phyloP scores from a whole-genome alignment of 2,329 filamentous ascomycete genomes.

The Claviceps pusilla region DNA sequence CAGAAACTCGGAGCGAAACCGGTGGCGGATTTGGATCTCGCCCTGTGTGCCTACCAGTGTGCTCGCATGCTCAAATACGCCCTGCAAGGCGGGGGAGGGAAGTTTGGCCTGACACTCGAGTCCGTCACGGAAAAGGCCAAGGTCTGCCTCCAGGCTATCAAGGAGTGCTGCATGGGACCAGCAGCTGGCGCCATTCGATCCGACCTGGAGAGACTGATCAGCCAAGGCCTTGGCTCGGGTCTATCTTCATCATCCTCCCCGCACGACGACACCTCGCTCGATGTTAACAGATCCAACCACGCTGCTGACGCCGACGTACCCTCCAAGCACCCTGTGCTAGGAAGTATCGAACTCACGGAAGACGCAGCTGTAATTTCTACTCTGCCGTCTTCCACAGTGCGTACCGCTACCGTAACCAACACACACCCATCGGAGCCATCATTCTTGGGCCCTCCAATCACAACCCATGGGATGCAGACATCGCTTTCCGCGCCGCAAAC shows the following conservation, averaged over 20 bases:
- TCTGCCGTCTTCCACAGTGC: not conserved
- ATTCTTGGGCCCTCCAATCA: not conserved
- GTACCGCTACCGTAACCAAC: not conserved
- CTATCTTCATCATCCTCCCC: constrained; percentile 7
- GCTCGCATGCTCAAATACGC: constrained; percentile 37
- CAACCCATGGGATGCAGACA: not conserved
- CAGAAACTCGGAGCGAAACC: constrained; percentile 36
- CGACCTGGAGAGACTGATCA: constrained; percentile 37
- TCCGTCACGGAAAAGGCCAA: constrained; percentile 33
- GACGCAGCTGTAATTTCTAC: constrained; percentile 13
- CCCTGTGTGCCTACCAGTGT: constrained; percentile 41
- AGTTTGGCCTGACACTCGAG: constrained; percentile 29
- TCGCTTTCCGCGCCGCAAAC: not conserved
- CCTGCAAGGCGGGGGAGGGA: constrained; percentile 28
- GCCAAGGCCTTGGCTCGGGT: constrained; percentile 24
- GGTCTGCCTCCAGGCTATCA: constrained; percentile 36
- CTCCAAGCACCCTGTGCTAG: constrained; percentile 7
- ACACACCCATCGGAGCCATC: not conserved
- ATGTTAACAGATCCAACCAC: not conserved
- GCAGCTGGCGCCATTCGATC: constrained; percentile 31
- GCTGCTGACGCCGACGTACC: constrained; percentile 6
- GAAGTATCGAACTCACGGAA: constrained; percentile 13
- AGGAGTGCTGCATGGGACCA: constrained; percentile 34
- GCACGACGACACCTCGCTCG: constrained; percentile 1
- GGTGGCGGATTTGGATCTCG: constrained; percentile 39